Percentiles rank a stretch among this genome's conserved stretches.
These are phyloP conservation scores for Phytophthora fragariaefolia DNA, from an alignment of 352 stramenopile genomes.

Conservation along the genomic window DNA sequence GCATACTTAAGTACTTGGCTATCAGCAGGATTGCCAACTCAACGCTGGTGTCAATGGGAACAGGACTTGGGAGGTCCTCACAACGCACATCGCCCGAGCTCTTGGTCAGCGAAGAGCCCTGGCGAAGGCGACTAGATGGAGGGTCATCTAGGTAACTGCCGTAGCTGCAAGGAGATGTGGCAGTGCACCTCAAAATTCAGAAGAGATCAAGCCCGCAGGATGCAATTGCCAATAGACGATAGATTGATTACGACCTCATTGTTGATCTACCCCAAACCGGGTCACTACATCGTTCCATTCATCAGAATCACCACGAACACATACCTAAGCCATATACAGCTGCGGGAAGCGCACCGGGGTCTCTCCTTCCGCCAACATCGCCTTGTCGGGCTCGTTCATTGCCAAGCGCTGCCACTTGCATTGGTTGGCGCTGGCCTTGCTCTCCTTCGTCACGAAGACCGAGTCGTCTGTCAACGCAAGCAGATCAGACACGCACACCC, in stretches of 20 bases:
- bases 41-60: conserved; percentile 8
- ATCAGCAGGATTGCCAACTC: not conserved
- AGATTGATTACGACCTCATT: conserved; percentile 33
- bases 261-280: not conserved
- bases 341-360: conserved; percentile 46
- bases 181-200: not conserved
- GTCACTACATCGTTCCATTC: conserved; percentile 8
- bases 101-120: not conserved
- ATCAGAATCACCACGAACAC: conserved; percentile 24
- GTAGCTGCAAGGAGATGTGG: not conserved
- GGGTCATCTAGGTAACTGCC: conserved; percentile 29
- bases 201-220: not conserved
- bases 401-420: conserved; percentile 62
- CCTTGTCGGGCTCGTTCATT: conserved; percentile 45
- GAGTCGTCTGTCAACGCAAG: conserved; percentile 55
- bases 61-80: not conserved
- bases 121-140: conserved; percentile 3
- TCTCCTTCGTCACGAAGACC: conserved; percentile 48
- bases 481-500: conserved; percentile 46
- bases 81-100: conserved; percentile 14
- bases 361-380: conserved; percentile 32
- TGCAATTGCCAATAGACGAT: conserved; percentile 11
- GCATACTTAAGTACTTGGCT: conserved; percentile 23
- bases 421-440: conserved; percentile 41
- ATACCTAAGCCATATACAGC: conserved; percentile 39